These are phyloP conservation scores for Lachancea lanzarotensis DNA, from an alignment of 805 yeast species.

Conservation along the genomic window DNA sequence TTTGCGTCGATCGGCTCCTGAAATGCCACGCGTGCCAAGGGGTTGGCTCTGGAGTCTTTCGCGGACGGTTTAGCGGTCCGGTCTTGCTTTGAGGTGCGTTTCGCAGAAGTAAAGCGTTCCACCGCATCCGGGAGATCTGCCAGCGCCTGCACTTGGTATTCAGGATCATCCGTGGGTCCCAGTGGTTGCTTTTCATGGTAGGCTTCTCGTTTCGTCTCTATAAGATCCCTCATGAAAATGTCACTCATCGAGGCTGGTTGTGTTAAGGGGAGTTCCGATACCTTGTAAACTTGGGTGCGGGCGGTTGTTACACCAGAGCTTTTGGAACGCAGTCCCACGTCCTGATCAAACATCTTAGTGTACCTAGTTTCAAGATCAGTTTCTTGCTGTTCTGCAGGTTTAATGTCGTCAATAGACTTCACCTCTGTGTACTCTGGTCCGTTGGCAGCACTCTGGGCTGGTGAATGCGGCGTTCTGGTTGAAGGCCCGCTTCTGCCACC, in stretches of 20 bases:
- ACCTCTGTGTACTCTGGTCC: neutral
- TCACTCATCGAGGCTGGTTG: neutral
- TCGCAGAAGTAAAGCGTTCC: neutral
- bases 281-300: neutral
- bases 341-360: neutral
- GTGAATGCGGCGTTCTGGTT: neutral
- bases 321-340: neutral
- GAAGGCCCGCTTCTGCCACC: neutral
- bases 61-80: neutral
- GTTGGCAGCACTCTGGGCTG: neutral
- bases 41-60: neutral
- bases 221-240: slow-evolving; percentile 4
- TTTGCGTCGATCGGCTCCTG: slow-evolving; percentile 10
- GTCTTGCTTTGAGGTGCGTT: neutral
- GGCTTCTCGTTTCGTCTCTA: slow-evolving; percentile 8
- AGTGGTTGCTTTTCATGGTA: slow-evolving; percentile 15
- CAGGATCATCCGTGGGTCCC: slow-evolving; percentile 9
- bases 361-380: neutral
- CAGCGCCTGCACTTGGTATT: slow-evolving; percentile 6
- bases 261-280: neutral
- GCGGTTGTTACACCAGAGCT: neutral
- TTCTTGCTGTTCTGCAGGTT: neutral
- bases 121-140: slow-evolving; percentile 7
- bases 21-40: neutral
- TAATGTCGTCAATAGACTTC: neutral